Conservation (phyloP, 352 stramenopile genomes). For the Pythium rhizo-oryzae region DNA sequence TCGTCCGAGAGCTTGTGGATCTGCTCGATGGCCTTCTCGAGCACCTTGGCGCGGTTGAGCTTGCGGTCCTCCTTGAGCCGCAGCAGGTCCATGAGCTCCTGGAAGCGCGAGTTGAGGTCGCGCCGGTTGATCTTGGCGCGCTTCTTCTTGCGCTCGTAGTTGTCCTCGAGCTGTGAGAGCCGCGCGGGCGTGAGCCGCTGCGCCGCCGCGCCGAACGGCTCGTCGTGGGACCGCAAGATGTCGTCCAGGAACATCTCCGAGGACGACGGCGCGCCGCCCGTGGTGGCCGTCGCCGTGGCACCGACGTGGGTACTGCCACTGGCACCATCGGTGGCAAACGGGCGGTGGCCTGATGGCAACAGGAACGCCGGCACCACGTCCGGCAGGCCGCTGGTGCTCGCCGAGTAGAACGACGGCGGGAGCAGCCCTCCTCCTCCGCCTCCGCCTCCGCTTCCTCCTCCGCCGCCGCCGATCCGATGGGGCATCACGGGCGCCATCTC, state of each 20-base stretch:
- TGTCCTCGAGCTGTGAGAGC: conserved; percentile 58
- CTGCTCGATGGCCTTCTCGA: conserved; percentile 64
- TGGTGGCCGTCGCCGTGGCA: background rate
- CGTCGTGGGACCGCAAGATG: conserved; percentile 35
- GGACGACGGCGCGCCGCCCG: conserved; percentile 5
- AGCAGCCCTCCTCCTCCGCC: conserved; percentile 1
- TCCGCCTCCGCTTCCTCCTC: background rate
- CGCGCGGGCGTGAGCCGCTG: conserved; percentile 26
- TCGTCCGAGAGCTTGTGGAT: conserved; percentile 58
- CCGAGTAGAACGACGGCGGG: conserved; percentile 21
- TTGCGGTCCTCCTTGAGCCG: conserved; percentile 60
- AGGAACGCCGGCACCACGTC: conserved; percentile 20
- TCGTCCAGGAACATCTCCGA: conserved; percentile 52
- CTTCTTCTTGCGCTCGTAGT: conserved; percentile 77
- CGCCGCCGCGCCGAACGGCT: conserved; percentile 15
- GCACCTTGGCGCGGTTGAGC: conserved; percentile 66
- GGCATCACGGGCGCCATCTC: conserved; percentile 21
- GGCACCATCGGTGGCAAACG: background rate
- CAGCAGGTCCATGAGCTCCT: conserved; percentile 68
- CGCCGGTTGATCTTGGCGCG: conserved; percentile 72
- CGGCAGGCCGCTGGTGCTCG: conserved; percentile 1
- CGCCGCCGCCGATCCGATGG: conserved; percentile 1
- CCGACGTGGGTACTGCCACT: background rate
- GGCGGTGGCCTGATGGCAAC: background rate
- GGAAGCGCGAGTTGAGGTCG: conserved; percentile 65